Evolutionary conservation across 2,329 filamentous ascomycete species (phyloP).

Genomic region (Colletotrichum sp.): DNA sequence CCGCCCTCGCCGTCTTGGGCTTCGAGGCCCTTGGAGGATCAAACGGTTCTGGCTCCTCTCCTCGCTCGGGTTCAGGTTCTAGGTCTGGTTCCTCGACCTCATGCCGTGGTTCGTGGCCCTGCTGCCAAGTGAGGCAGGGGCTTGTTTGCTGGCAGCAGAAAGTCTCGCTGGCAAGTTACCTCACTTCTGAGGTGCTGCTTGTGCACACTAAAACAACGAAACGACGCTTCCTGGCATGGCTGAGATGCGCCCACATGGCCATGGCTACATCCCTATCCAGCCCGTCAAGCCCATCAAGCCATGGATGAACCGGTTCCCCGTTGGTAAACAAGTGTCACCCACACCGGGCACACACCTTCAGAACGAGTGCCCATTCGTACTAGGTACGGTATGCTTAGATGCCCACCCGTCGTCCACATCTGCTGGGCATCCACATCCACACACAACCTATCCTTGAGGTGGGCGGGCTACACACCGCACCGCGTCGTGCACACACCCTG

Average conservation of each 20-base stretch:
- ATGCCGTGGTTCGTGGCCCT: background rate
- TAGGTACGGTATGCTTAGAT: background rate
- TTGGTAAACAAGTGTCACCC: constrained; percentile 19
- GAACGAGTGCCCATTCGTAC: background rate
- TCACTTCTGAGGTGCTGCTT: background rate
- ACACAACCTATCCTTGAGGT: background rate
- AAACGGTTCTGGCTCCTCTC: background rate
- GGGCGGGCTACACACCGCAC: constrained; percentile 19
- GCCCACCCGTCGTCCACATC: background rate
- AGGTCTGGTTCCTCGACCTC: background rate
- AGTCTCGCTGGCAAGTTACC: background rate
- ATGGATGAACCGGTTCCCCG: background rate
- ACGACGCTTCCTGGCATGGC: background rate
- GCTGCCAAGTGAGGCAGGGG: background rate
- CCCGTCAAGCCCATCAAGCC: background rate
- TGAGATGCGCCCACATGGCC: background rate
- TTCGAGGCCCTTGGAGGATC: background rate
- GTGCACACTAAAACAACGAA: background rate
- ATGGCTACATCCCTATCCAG: background rate
- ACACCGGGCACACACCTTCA: background rate
- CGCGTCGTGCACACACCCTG: constrained; percentile 17
- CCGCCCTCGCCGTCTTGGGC: background rate
- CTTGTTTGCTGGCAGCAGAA: background rate
- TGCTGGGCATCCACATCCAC: background rate
- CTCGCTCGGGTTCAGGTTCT: background rate